phyloP scores from a whole-genome alignment of 805 yeast species.

The Saccharomycopsis sp. region DNA sequence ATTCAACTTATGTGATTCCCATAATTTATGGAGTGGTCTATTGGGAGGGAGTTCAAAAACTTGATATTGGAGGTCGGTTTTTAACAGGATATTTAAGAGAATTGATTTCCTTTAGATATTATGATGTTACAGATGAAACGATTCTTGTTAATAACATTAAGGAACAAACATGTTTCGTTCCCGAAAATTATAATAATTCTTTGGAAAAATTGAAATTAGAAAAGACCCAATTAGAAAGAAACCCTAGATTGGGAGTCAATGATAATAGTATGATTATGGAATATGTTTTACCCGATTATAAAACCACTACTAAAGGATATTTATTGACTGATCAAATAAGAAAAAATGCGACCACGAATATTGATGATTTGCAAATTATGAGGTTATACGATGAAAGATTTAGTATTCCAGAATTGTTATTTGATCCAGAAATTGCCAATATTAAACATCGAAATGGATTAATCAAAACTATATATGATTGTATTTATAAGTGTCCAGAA shows the following conservation, averaged over 20 bases:
- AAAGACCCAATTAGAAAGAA: constrained; percentile 21
- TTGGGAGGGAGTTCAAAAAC: constrained; percentile 65
- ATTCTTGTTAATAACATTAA: constrained; percentile 76
- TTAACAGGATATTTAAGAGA: constrained; percentile 78
- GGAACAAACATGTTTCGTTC: constrained; percentile 65
- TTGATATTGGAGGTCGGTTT: constrained; percentile 82
- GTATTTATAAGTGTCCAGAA: constrained; percentile 63
- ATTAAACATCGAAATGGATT: constrained; percentile 70
- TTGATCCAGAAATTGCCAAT: constrained; percentile 76
- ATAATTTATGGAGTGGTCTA: constrained; percentile 67
- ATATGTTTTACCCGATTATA: constrained; percentile 82
- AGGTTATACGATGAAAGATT: constrained; percentile 76
- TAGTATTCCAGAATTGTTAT: constrained; percentile 74
- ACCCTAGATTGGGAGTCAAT: constrained; percentile 18
- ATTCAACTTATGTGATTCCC: constrained; percentile 81
- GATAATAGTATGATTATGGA: constrained; percentile 36
- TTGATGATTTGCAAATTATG: constrained; percentile 53
- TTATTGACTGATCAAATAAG: constrained; percentile 29
- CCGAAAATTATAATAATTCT: constrained; percentile 42
- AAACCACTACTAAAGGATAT: constrained; percentile 69
- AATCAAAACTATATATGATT: constrained; percentile 56
- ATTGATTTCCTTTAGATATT: constrained; percentile 79
- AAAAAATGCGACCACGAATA: constrained; percentile 15
- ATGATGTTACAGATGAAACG: constrained; percentile 88
- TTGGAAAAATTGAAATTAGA: constrained; percentile 29